A percentile compares a stretch with the other conserved stretches of the same genome.
Conservation (phyloP, 495 filamentous ascomycete species). For the Daldinia loculata region DNA sequence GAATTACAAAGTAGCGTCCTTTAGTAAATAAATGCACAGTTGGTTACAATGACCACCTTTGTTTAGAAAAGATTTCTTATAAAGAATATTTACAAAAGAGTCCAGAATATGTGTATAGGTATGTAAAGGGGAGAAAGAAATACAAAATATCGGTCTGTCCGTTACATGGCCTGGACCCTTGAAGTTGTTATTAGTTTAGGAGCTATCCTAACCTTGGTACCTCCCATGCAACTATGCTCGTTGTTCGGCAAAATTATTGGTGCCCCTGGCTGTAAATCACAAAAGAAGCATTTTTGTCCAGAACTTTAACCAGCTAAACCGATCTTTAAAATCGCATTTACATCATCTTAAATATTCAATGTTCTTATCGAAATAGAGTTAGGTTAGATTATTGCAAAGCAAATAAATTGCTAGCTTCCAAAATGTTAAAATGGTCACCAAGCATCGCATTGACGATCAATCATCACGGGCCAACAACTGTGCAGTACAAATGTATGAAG, state of each 20-base stretch:
- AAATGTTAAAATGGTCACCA: slow-evolving; percentile 10
- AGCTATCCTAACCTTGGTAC: background rate
- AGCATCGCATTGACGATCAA: slow-evolving; percentile 37
- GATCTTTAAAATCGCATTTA: background rate
- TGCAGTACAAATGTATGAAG: slow-evolving; percentile 1
- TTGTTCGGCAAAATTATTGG: slow-evolving; percentile 8
- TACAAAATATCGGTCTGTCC: slow-evolving; percentile 18
- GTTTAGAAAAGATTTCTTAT: background rate
- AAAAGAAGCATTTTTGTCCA: background rate
- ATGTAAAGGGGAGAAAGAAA: slow-evolving; percentile 3
- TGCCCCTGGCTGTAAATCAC: slow-evolving; percentile 6
- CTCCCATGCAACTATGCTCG: background rate
- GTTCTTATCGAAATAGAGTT: slow-evolving; percentile 3
- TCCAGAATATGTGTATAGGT: background rate
- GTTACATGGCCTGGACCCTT: slow-evolving; percentile 27
- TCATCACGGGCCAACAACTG: slow-evolving; percentile 14
- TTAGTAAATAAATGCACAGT: background rate
- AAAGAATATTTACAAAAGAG: background rate
- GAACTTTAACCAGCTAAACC: background rate
- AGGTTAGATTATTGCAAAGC: background rate
- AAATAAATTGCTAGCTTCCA: background rate
- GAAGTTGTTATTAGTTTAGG: slow-evolving; percentile 8
- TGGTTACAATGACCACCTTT: background rate
- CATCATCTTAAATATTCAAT: background rate
- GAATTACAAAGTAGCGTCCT: background rate